Evolutionary conservation across 1,284 basidiomycete genomes (phyloP), one percentile per base, ranked within the genome.

Genomic region (Erythrobasidium hasegawianum): DNA sequence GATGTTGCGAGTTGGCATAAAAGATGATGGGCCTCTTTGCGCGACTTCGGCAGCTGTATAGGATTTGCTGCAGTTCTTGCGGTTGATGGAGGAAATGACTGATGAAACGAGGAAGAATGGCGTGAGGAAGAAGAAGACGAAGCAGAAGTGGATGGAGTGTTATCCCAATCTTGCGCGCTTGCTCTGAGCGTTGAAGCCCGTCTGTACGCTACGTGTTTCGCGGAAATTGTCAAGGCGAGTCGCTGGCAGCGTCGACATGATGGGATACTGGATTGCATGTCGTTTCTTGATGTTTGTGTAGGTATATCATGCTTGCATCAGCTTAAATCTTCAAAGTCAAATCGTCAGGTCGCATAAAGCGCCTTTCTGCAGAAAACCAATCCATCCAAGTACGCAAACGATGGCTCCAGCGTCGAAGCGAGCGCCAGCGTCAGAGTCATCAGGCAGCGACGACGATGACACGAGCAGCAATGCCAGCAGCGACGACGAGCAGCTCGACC

Each of bases 391-490:
- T 11, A 60, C 7, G 9, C 20, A 14, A 45, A 60, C 8, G 22
- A 65, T 58, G 62, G 62, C 62, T 29, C 56, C 62, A 16, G 38
- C 62, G 29, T 49, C 55, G 55, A 65, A 65, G 62, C 54, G 62
- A 33, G 55, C 62, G 2, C 62, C 62, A 33, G 27, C 41, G 24
- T 65, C 62, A 16, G 62, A 65, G 29, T 50, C 62, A 16, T 8
- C 9, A 2, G 47, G 62, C 26, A 58, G 56, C 55, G 56, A 58
- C 45, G 62, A 64, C 10, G 61, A 65, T 18, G 56, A 58, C 10
- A 27, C 27, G 16, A 39, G 49, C 10, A 57, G 61, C 61, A 52
- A 57, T 18, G 45, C 53, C 27, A 52, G 61, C 40, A 65, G 56
- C 43, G 54, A 53, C 20, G 29, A 40, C 61, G 61, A 64, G 39